Base-by-base conservation (phyloP, 164 flowering plant genomes). In the Tetracentron sinense region DNA sequence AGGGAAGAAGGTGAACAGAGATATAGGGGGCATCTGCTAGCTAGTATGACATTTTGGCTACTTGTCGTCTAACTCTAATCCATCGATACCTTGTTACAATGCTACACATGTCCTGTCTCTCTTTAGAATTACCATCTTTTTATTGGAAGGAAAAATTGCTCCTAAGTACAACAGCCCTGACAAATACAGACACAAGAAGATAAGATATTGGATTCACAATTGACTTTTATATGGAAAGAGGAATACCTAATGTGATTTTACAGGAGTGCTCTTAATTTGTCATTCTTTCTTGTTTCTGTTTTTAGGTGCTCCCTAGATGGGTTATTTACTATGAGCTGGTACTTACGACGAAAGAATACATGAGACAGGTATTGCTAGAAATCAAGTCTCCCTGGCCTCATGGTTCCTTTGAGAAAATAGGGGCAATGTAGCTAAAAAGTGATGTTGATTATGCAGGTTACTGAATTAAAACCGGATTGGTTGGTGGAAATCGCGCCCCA, bases 401-500 rank as follows among this genome's bases (percentile, higher is more conserved):
- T 25, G n/a, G n/a, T n/a, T 49, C 29, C 26, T 7, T 56, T 29
- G 26, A 35, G 27, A 26, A 31, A 35, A 19, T 28, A 19, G n/a
- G 8, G 65, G 23, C n/a, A n/a, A 53, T 23, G 25, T 8, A 7
- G 16, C 60, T 65, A 55, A 58, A 6, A 20, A 1, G 19, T 38
- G 16, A 17, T 12, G 20, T 61, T 67, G 22, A 56, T 23, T 67
- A 23, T 77, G 70, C 85, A 93, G 97, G 93, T 89, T 2, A 87
- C 90, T 7, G 96, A 91, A 66, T 71, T 94, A 35, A 94, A 91
- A 69, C 91, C 96, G 7, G 92, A 91, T 25, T 94, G 99, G 99
- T 62, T 94, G 79, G 86, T 89, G 33, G 97, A 94, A 56, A 88
- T 91, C 54, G 96, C 97, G n/a, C 96, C 97, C 1, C 97, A 89